Evolutionary conservation across 176 grass and related monocot species (phyloP), one percentile per base, ranked within the genome.

Genomic region (Oryza glumipatula): DNA sequence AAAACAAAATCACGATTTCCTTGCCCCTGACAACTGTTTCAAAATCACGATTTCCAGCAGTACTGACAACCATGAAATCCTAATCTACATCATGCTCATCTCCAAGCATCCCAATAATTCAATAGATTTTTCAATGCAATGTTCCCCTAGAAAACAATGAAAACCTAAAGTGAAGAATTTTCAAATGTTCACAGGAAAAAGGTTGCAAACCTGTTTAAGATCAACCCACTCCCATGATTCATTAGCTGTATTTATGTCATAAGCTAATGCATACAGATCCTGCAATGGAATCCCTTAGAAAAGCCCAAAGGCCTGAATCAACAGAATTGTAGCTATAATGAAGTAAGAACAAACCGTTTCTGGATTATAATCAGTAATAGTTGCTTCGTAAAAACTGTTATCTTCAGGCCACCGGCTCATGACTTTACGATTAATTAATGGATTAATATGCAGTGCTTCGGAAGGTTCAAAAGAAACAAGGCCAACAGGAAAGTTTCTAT

Each of bases 371-470:
- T 94, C 87, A 66, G 91, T 90, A 86, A 97, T 94, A 67, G 87
- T 90, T 39, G 94, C 94, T 87, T 94, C 89, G 78, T 97, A 97
- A 65, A 97, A 97, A 61, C 69, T 93, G 76, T 97, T 94, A 85
- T 97, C 94, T 76, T 97, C 89, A 73, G 91, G 94, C 94, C 91
- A 97, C 64, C 94, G 90, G 68, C 76, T 90, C 89, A 85, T 79
- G n/a, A 97, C 91, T 88, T 92, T 97, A 67, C 76, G 87, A 8
- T 83, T 88, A 74, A 97, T 84, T 64, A 97, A 86, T 69, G 85
- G 85, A 84, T 90, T 80, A 7, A 82, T 76, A 92, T 72, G 82
- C 71, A 68, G 87, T 41, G 33, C 77, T 87, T 95, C 89, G 45
- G 76, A 85, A 87, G 26, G 75, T 76, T 89, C 84, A 64, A 36